A percentile compares a stretch with the other conserved stretches of the same genome.
phyloP scores from a whole-genome alignment of 257 asterid genomes.

The Solanum ossicruentum region DNA sequence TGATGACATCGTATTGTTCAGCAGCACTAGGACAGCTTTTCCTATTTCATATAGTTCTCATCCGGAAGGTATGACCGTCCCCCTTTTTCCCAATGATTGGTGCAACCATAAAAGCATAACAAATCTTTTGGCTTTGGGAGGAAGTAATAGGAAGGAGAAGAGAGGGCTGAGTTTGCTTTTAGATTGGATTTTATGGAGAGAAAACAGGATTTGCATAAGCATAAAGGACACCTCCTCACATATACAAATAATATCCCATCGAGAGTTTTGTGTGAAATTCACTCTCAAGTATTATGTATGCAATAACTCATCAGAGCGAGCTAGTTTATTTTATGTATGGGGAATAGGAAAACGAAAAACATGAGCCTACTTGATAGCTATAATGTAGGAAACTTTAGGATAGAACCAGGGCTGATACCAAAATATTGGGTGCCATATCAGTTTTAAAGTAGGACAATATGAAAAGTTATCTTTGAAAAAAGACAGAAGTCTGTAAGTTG shows the following conservation, averaged over 20 bases:
- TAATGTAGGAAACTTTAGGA: neutral
- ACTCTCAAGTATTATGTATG: neutral
- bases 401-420: neutral
- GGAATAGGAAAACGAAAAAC: neutral
- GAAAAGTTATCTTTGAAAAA: neutral
- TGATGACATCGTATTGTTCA: slow-evolving; percentile 52
- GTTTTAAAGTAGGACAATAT: neutral
- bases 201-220: neutral
- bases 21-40: slow-evolving; percentile 92
- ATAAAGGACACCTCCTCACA: neutral
- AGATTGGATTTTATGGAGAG: neutral
- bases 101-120: neutral
- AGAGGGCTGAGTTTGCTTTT: neutral
- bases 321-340: neutral
- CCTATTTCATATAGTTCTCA: slow-evolving; percentile 85
- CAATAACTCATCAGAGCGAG: neutral
- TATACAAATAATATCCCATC: neutral
- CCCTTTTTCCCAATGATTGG: neutral
- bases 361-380: neutral
- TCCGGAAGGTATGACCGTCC: slow-evolving; percentile 56
- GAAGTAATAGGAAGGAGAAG: neutral
- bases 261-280: neutral
- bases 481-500: neutral
- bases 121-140: neutral
- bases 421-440: neutral